Percentiles rank a stretch among this genome's conserved stretches.
Conservation (phyloP, 1,284 basidiomycete genomes). For the Spongiforma sp. region DNA sequence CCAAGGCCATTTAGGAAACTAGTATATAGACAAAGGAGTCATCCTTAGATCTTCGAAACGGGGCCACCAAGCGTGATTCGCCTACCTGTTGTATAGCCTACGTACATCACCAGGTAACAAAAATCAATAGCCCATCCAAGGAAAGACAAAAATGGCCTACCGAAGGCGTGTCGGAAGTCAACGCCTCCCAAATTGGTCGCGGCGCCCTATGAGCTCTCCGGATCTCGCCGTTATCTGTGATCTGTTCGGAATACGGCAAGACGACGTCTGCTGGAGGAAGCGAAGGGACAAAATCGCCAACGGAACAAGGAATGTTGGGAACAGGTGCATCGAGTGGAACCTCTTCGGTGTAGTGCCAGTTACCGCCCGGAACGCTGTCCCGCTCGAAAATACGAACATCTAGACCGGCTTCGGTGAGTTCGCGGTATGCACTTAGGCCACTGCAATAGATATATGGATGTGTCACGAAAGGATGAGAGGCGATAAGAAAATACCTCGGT, state of each 20-base stretch:
- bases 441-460: background rate
- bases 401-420: slow-evolving; percentile 19
- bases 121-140: background rate
- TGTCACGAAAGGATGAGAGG: background rate
- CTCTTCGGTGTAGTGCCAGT: slow-evolving; percentile 23
- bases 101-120: background rate
- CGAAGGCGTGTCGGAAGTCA: slow-evolving; percentile 12
- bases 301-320: slow-evolving; percentile 5
- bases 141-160: slow-evolving; percentile 11
- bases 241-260: slow-evolving; percentile 17
- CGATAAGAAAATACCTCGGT: slow-evolving; percentile 7
- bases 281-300: slow-evolving; percentile 14
- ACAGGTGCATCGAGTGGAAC: slow-evolving; percentile 8
- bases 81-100: slow-evolving; percentile 19
- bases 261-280: slow-evolving; percentile 10
- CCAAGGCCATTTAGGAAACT: slow-evolving; percentile 22
- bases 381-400: slow-evolving; percentile 24
- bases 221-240: slow-evolving; percentile 5
- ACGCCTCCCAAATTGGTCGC: slow-evolving; percentile 21
- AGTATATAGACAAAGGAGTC: background rate
- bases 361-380: slow-evolving; percentile 15
- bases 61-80: background rate
- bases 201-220: slow-evolving; percentile 15
- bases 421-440: slow-evolving; percentile 14
- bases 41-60: background rate